These are phyloP conservation scores for Amaranthus tricolor DNA, from an alignment of 179 eudicot species.

Conservation along the genomic window DNA sequence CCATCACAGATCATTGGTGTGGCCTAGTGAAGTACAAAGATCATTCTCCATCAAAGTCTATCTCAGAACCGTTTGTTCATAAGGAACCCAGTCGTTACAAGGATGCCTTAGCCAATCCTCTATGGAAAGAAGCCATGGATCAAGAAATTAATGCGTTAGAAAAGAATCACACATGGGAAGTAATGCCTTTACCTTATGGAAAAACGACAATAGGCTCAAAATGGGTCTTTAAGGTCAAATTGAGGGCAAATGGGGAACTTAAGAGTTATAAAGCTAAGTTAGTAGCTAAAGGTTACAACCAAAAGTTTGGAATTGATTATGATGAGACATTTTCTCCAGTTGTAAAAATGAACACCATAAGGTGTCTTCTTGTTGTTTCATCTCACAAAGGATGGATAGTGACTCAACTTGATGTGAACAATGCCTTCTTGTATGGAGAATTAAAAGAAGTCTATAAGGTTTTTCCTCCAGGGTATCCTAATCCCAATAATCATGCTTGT, in stretches of 20 bases:
- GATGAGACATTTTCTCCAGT: slow-evolving; percentile 8
- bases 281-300: too few relatives aligned
- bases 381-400: background rate
- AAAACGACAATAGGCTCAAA: background rate
- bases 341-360: slow-evolving; percentile 1
- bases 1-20: too few relatives aligned
- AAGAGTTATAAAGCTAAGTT: background rate
- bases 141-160: background rate
- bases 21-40: too few relatives aligned
- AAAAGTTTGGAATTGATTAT: too few relatives aligned
- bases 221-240: background rate
- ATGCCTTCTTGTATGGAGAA: too few relatives aligned
- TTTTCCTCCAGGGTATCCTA: background rate
- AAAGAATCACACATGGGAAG: background rate
- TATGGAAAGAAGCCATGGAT: slow-evolving; percentile 5
- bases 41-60: too few relatives aligned
- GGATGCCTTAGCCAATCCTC: too few relatives aligned
- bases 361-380: background rate
- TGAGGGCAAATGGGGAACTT: background rate
- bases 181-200: background rate
- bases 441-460: background rate
- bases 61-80: too few relatives aligned
- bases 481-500: background rate
- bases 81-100: too few relatives aligned
- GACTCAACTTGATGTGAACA: too few relatives aligned